A percentile compares a stretch with the other conserved stretches of the same genome.
Conservation (phyloP, 306 rosid genomes). For the Dicorynia guianensis region DNA sequence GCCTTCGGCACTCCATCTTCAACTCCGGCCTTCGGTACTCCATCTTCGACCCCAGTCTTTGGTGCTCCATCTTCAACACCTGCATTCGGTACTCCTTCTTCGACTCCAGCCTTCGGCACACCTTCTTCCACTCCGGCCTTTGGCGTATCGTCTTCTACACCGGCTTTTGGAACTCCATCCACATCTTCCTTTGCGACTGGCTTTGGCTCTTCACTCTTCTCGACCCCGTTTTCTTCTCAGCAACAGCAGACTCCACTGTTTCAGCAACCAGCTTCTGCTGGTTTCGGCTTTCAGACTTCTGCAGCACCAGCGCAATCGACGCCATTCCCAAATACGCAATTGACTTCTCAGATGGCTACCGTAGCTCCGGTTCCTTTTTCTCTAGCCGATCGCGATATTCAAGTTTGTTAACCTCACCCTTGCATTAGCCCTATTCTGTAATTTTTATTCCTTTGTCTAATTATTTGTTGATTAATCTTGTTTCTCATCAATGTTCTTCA, state of each 20-base stretch:
- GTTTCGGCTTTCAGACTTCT: constrained; percentile 67
- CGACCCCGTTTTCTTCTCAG: constrained; percentile 67
- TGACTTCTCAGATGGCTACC: constrained; percentile 92
- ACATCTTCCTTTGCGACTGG: constrained; percentile 64
- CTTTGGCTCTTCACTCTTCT: constrained; percentile 66
- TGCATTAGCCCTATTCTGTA: constrained; percentile 8
- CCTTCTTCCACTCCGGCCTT: constrained; percentile 50
- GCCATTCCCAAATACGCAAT: constrained; percentile 61
- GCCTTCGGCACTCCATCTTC: constrained; percentile 66
- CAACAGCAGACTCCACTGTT: constrained; percentile 56
- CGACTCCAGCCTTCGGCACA: constrained; percentile 50
- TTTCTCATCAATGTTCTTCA: constrained; percentile 11
- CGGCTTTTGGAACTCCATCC: constrained; percentile 60
- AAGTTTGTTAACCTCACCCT: constrained; percentile 45
- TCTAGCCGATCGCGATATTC: constrained; percentile 91
- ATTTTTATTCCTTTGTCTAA: background rate
- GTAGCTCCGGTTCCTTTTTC: constrained; percentile 91
- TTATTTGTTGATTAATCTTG: background rate
- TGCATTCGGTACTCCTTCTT: constrained; percentile 56
- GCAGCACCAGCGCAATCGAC: constrained; percentile 55
- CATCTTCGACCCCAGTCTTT: constrained; percentile 58
- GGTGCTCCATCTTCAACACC: constrained; percentile 47
- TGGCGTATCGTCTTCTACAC: constrained; percentile 49
- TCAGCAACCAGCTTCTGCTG: constrained; percentile 56
- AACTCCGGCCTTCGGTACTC: constrained; percentile 57